phyloP scores from a whole-genome alignment of 805 yeast species.

The Wickerhamiella sergipiensis region DNA sequence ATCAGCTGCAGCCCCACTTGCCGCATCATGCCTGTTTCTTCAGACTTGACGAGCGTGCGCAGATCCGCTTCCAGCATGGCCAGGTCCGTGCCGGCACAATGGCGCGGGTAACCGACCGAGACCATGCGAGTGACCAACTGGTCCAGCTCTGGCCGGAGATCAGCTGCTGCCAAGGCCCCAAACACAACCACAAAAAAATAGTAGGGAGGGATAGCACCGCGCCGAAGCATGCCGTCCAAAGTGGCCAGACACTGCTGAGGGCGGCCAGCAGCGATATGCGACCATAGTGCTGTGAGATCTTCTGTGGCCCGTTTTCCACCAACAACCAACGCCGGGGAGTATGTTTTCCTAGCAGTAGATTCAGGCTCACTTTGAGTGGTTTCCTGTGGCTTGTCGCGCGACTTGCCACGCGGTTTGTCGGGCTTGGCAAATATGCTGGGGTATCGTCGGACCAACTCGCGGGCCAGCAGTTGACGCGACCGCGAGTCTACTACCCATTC shows the following conservation, averaged over 20 bases:
- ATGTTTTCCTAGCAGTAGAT: neutral
- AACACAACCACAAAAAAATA: conserved; percentile 9
- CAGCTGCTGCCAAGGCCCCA: conserved; percentile 3
- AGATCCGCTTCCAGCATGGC: conserved; percentile 10
- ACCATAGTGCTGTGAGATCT: neutral
- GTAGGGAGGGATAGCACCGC: conserved; percentile 12
- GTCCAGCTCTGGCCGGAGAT: conserved; percentile 1
- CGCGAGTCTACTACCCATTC: conserved; percentile 11
- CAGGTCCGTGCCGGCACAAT: conserved; percentile 17
- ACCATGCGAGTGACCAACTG: conserved; percentile 5
- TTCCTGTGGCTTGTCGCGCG: neutral
- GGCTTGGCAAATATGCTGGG: neutral
- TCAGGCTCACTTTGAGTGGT: too few relatives aligned
- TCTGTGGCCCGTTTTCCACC: neutral
- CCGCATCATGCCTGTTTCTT: neutral
- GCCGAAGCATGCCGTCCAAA: conserved; percentile 5
- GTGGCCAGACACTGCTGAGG: neutral
- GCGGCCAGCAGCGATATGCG: neutral
- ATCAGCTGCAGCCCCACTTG: conserved; percentile 5
- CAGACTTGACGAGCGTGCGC: neutral
- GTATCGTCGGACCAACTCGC: neutral
- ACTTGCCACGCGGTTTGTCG: too few relatives aligned
- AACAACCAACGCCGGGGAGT: neutral
- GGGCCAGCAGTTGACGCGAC: conserved; percentile 1
- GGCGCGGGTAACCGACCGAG: conserved; percentile 11